These are phyloP conservation scores for Coemansia sp. DNA, from an alignment of 192 early-diverging fungal genomes.

Conservation along the genomic window DNA sequence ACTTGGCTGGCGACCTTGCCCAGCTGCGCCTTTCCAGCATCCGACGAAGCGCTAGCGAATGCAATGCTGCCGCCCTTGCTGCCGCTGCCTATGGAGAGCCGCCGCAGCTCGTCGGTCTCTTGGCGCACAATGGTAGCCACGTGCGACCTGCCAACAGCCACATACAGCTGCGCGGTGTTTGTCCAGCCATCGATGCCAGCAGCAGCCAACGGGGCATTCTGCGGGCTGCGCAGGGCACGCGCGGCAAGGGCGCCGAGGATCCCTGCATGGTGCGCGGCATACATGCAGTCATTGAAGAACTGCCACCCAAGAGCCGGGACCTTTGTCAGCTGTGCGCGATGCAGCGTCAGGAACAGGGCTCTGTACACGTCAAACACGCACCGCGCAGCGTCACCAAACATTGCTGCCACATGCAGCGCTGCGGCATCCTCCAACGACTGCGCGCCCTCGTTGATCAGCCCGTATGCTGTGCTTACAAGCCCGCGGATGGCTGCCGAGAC, in stretches of 20 bases:
- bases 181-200: slow-evolving; percentile 8
- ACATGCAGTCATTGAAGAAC: slow-evolving; percentile 49
- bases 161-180: slow-evolving; percentile 6
- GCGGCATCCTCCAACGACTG: not conserved
- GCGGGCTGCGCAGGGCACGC: not conserved
- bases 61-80: slow-evolving; percentile 1
- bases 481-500: slow-evolving; percentile 17
- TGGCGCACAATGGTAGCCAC: slow-evolving; percentile 4
- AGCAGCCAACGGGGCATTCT: not conserved
- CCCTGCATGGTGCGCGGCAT: slow-evolving; percentile 41
- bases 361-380: slow-evolving; percentile 18
- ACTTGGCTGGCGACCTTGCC: slow-evolving; percentile 15
- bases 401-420: not conserved
- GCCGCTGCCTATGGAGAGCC: slow-evolving; percentile 6
- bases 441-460: slow-evolving; percentile 16
- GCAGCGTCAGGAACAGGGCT: slow-evolving; percentile 28
- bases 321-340: slow-evolving; percentile 25
- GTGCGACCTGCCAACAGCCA: slow-evolving; percentile 7
- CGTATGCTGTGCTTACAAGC: slow-evolving; percentile 15
- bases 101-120: slow-evolving; percentile 17
- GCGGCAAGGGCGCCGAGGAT: slow-evolving; percentile 3
- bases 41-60: slow-evolving; percentile 7
- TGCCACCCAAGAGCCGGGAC: slow-evolving; percentile 44
- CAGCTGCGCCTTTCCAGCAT: slow-evolving; percentile 2
- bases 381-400: slow-evolving; percentile 6